Base-by-base conservation (phyloP, 2,329 filamentous ascomycete species). In the Aspergillus sojae region DNA sequence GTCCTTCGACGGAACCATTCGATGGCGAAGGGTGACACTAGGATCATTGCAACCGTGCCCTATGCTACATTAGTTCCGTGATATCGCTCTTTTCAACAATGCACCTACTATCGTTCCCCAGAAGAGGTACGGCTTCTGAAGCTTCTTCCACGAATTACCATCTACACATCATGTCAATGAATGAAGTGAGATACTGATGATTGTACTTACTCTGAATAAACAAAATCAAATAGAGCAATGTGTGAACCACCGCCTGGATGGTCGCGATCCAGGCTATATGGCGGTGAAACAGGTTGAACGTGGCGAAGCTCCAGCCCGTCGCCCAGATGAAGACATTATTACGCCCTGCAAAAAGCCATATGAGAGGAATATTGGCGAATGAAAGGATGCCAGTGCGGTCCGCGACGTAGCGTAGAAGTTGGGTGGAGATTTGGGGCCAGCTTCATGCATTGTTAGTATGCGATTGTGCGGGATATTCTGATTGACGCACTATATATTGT, bases 251-350 rank as follows among this genome's bases (percentile, higher is more conserved):
- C 1, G 87, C 89, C 67, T 90, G 83, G 0, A 88, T 62, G 0
- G 88, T 88, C 6, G 87, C 83, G 2, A 90, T 80, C 21, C 89
- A 81, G 0, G 89, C 89, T 4, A 89, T 81, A 81, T 88, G 88
- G 0, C 89, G 85, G 73, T 91, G 89, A 58, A 91, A 90, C 46
- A 86, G 83, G 67, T 87, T 91, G 70, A 87, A 91, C 0, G 86
- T 88, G 1, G 83, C 82, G 72, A 89, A 91, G 12, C 86, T 87
- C 88, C 89, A 91, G 0, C 89, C 89, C 0, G 89, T 91, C 0
- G 88, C 72, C 86, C 86, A 89, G 60, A 90, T 78, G 19, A 91
- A 81, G 0, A 88, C 70, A 58, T 91, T 90, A 65, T 91, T 92
- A 11, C 89, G 81, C 71, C 86, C 86, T 0, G 85, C 86, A 67